These are phyloP conservation scores for Diospyros lotus DNA, from an alignment of 148 eudicot species.

Conservation along the genomic window DNA sequence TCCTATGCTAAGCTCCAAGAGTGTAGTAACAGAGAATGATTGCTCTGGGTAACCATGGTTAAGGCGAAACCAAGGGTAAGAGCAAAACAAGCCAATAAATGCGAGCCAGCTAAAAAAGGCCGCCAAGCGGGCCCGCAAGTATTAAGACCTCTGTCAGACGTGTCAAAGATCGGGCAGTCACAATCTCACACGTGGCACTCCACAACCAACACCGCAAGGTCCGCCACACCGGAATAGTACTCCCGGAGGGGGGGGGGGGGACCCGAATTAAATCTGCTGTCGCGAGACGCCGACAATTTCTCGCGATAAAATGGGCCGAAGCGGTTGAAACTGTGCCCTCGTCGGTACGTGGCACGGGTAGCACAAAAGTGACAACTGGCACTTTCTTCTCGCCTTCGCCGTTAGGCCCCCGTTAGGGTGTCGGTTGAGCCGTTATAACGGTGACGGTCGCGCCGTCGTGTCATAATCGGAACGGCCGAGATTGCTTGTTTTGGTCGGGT, in stretches of 20 bases:
- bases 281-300: slow-evolving; percentile 7
- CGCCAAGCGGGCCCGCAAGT: not conserved
- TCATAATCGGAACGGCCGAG: not conserved
- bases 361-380: not conserved
- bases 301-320: not conserved
- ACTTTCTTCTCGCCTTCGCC: not conserved
- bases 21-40: not conserved
- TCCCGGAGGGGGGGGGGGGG: not conserved
- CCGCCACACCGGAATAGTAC: not conserved
- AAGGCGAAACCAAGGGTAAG: not conserved
- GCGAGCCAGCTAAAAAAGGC: slow-evolving; percentile 1
- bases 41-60: not conserved
- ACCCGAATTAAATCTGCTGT: not conserved
- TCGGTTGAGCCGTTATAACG: not conserved
- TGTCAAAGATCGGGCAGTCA: not conserved
- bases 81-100: not conserved
- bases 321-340: not conserved
- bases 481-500: not conserved
- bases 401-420: not conserved
- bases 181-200: not conserved
- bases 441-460: not conserved
- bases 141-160: not conserved
- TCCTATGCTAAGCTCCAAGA: no score
- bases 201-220: not conserved
- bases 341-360: not conserved